Percentiles rank a stretch among this genome's conserved stretches.
phyloP scores from a whole-genome alignment of 768 basidiomycete species.

The Lactarius trivialis region DNA sequence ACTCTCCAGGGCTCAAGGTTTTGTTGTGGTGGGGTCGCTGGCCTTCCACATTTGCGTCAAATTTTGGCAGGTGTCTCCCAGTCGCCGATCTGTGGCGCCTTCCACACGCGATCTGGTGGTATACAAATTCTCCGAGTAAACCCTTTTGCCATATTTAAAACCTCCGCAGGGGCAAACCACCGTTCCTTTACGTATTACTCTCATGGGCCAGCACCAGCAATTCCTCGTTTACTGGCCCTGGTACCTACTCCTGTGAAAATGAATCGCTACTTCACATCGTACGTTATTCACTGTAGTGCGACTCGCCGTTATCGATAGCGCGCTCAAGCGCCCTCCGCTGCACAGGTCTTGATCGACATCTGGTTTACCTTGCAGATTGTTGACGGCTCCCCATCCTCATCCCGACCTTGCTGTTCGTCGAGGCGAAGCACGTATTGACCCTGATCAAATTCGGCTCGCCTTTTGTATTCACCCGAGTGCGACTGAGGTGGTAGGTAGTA shows the following conservation, averaged over 20 bases:
- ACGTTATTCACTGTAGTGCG: background rate
- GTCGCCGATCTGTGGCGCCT: background rate
- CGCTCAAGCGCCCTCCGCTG: background rate
- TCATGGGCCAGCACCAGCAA: background rate
- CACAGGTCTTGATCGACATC: background rate
- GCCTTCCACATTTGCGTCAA: background rate
- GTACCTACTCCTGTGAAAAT: background rate
- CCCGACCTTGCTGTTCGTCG: constrained; percentile 8
- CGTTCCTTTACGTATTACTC: background rate
- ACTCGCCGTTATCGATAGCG: background rate
- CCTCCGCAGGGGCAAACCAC: background rate
- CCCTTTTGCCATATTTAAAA: background rate
- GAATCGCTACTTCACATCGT: background rate
- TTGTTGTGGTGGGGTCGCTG: background rate
- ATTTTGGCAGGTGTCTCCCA: background rate
- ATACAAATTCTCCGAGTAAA: background rate
- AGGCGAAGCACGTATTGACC: constrained; percentile 12
- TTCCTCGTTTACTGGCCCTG: background rate
- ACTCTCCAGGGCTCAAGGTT: background rate
- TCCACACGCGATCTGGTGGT: background rate
- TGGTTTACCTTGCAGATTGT: constrained; percentile 12
- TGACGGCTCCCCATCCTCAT: constrained; percentile 13
- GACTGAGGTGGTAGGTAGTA: too few relatives aligned
- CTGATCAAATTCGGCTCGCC: constrained; percentile 10
- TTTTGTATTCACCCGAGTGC: background rate